Conservation (phyloP, 768 basidiomycete species). For the Punctularia strigosozonata region DNA sequence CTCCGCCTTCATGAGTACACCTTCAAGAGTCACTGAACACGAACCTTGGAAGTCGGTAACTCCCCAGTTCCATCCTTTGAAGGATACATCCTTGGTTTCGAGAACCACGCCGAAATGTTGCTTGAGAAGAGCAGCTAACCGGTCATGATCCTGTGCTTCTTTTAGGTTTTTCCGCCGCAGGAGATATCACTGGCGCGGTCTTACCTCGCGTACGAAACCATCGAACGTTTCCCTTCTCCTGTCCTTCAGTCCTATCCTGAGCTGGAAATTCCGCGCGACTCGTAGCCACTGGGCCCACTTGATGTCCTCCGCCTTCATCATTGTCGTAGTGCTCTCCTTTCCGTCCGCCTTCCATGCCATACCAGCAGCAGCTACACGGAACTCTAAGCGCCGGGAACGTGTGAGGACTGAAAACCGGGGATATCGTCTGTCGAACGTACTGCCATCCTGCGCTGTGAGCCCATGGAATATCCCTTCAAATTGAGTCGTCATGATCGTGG, state of each 20-base stretch:
- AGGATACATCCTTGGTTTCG: slow-evolving; percentile 75
- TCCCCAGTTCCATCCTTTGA: slow-evolving; percentile 99
- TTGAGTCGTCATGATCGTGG: slow-evolving; percentile 52
- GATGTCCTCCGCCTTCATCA: slow-evolving; percentile 67
- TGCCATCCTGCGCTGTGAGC: slow-evolving; percentile 61
- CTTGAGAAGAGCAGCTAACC: slow-evolving; percentile 67
- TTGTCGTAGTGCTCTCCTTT: slow-evolving; percentile 48
- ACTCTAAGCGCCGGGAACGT: slow-evolving; percentile 31
- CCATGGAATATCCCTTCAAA: slow-evolving; percentile 82
- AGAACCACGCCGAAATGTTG: slow-evolving; percentile 79
- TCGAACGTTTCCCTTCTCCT: slow-evolving; percentile 79
- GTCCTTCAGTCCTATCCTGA: slow-evolving; percentile 73
- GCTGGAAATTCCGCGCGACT: slow-evolving; percentile 86
- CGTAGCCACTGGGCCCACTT: slow-evolving; percentile 88
- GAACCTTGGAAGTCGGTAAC: slow-evolving; percentile 86
- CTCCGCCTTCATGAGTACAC: neutral
- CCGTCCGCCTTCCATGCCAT: slow-evolving; percentile 97
- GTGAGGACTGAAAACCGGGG: slow-evolving; percentile 1
- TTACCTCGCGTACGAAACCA: slow-evolving; percentile 83
- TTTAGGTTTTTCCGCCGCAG: neutral
- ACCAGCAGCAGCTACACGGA: slow-evolving; percentile 82
- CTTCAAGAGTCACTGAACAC: slow-evolving; percentile 7
- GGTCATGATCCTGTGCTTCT: slow-evolving; percentile 71
- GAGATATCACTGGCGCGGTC: slow-evolving; percentile 10
- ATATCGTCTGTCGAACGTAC: slow-evolving; percentile 37